These are phyloP conservation scores for Ilex asprella DNA, from an alignment of 257 asterid species.

Conservation along the genomic window DNA sequence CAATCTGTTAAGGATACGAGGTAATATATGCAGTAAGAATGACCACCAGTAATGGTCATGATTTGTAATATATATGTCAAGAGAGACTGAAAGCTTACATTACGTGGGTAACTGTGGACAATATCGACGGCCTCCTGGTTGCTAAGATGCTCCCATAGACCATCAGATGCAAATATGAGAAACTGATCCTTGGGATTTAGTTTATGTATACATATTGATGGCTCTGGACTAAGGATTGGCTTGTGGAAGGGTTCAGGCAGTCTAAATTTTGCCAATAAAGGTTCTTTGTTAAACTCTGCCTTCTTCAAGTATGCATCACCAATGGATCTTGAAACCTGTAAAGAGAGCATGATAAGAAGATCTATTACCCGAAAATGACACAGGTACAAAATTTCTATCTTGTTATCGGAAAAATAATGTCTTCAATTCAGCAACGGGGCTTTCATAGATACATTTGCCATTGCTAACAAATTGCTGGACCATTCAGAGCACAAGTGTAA, in stretches of 20 bases:
- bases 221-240: slow-evolving; percentile 79
- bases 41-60: no score
- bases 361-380: no score
- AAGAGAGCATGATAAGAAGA: slow-evolving; percentile 2
- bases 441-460: no score
- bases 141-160: slow-evolving; percentile 96
- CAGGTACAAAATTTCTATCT: no score
- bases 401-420: no score
- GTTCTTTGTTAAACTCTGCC: slow-evolving; percentile 78
- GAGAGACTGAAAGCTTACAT: slow-evolving; percentile 29
- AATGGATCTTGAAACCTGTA: slow-evolving; percentile 80
- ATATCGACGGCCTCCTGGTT: slow-evolving; percentile 92
- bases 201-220: slow-evolving; percentile 62
- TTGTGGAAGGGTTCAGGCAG: slow-evolving; percentile 48
- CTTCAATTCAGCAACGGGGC: no score
- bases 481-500: no score
- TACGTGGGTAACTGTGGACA: slow-evolving; percentile 55
- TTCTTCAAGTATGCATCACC: slow-evolving; percentile 93
- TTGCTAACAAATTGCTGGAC: no score
- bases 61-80: no score
- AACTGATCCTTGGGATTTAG: slow-evolving; percentile 59
- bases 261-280: slow-evolving; percentile 67
- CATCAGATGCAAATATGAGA: slow-evolving; percentile 88
- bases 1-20: no score
- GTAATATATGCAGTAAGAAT: no score